Base-by-base conservation (phyloP, 2,329 filamentous ascomycete genomes). In the Penicillium freii region DNA sequence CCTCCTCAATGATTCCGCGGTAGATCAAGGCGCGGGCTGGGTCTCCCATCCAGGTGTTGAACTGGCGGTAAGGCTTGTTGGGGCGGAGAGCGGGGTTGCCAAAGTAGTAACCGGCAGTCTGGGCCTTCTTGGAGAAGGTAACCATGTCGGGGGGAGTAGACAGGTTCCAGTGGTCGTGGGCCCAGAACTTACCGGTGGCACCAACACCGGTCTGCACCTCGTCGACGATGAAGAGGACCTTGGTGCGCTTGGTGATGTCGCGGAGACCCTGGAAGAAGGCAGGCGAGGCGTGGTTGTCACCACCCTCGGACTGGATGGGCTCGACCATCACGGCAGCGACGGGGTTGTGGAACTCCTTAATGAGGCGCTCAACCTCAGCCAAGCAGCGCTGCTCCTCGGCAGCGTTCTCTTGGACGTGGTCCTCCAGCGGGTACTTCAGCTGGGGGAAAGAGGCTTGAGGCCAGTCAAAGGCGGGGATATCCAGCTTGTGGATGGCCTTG, bases 21-120 rank as follows among this genome's bases (percentile, higher is more conserved):
- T 95, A 96, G 64, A 96, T 82, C 59, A 96, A 80, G 17, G 89
- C 91, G 59, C 91, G 87, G 15, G 89, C 87, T 17, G 92, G 92
- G 78, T 96, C 92, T 69, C 92, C 92, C 88, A 96, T 95, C 92
- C 92, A 96, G 48, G 91, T 96, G 82, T 96, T 96, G 83, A 96
- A 96, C 78, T 96, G 92, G 61, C 92, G 87, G 82, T 96, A 96
- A 6, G 92, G 89, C 83, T 92, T 92, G 81, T 96, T 96, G 61
- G 92, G 92, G 13, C 90, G 83, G 66, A 96, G 82, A 42, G 85
- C 86, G 10, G 85, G 83, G 81, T 94, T 88, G 60, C 88, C 88
- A 73, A 87, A 96, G 82, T 94, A 96, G 83, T 93, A 96, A 34
- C 92, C 92, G 7, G 92, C 92, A 2, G 92, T 90, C 79, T 96